Conservation (phyloP, 768 basidiomycete genomes). For the Termitomyces sp. region DNA sequence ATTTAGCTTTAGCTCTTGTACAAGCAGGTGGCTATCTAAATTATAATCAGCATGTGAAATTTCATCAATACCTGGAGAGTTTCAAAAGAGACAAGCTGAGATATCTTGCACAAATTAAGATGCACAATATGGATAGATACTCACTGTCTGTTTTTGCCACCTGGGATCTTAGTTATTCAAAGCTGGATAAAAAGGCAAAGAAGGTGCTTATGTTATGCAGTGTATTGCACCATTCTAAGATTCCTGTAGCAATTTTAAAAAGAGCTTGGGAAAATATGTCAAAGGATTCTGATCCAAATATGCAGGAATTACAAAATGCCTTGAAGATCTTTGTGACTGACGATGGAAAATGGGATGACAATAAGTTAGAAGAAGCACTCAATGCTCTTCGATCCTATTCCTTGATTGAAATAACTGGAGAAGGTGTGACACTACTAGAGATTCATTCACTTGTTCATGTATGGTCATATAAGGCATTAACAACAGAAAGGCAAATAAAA, state of each 20-base stretch:
- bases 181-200: too few species aligned
- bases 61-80: not conserved
- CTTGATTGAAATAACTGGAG: not conserved
- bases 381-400: not conserved
- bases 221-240: too few species aligned
- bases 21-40: too few species aligned
- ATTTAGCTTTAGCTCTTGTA: constrained; percentile 1
- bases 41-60: too few species aligned
- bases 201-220: too few species aligned
- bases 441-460: not conserved
- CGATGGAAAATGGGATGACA: not conserved
- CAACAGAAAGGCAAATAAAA: not conserved
- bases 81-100: not conserved
- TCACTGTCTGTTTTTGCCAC: not conserved
- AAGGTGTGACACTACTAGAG: too few species aligned
- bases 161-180: too few species aligned
- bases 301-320: not conserved
- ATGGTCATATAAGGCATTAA: not conserved
- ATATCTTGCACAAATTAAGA: not conserved
- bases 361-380: not conserved
- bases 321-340: too few species aligned
- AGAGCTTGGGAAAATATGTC: not conserved
- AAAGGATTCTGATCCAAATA: not conserved
- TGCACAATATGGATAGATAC: not conserved
- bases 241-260: not conserved